phyloP scores from a whole-genome alignment of 768 basidiomycete genomes.

The Tremella fuciformis region DNA sequence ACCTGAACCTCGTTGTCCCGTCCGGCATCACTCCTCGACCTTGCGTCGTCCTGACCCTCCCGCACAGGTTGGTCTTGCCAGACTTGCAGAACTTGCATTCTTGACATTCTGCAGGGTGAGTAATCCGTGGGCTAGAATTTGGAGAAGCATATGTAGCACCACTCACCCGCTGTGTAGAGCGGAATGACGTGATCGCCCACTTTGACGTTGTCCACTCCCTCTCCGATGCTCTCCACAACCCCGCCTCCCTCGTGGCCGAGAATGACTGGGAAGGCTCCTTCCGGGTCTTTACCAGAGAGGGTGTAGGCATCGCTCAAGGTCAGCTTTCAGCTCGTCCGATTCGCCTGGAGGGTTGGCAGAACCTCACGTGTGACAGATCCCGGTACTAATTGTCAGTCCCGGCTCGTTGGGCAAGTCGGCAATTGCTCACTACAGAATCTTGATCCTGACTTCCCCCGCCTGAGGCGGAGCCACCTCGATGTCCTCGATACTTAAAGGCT shows the following conservation, averaged over 20 bases:
- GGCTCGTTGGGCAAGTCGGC: not conserved
- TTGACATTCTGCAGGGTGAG: constrained; percentile 35
- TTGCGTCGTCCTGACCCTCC: constrained; percentile 79
- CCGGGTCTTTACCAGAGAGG: constrained; percentile 90
- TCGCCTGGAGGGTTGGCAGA: constrained; percentile 1
- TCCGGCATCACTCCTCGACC: constrained; percentile 96
- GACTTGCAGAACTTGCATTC: constrained; percentile 97
- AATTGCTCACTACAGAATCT: constrained; percentile 64
- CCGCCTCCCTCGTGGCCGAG: constrained; percentile 74
- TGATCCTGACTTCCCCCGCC: constrained; percentile 87
- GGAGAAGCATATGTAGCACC: not conserved
- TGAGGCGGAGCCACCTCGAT: constrained; percentile 90
- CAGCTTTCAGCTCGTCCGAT: constrained; percentile 6
- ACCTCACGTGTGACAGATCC: constrained; percentile 88
- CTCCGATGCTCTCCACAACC: constrained; percentile 88
- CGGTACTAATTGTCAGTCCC: constrained; percentile 58
- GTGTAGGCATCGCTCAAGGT: constrained; percentile 78
- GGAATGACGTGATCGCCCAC: constrained; percentile 95
- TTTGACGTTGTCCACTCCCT: constrained; percentile 79
- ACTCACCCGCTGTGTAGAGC: constrained; percentile 84
- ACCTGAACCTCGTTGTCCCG: constrained; percentile 77
- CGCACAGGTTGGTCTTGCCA: constrained; percentile 94
- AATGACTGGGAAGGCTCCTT: constrained; percentile 89
- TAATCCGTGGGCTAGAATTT: not conserved
- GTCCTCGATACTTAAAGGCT: constrained; percentile 73